Base-by-base conservation (phyloP, 192 early-diverging fungal genomes). In the Podila clonocystis region DNA sequence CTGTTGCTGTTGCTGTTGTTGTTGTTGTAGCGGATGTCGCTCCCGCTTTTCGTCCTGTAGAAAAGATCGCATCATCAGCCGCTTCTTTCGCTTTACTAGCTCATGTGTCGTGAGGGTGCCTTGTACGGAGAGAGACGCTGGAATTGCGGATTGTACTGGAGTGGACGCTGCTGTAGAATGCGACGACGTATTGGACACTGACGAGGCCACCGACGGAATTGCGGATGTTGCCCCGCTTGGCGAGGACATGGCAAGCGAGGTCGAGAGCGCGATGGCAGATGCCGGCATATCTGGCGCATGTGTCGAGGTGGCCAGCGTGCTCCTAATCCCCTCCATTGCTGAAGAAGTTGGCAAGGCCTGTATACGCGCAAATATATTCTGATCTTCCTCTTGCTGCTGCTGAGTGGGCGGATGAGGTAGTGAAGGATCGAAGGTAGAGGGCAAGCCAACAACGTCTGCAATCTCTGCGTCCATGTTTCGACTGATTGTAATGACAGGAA, bases 371-470 rank as follows among this genome's bases (percentile, higher is more conserved):
- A 45, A 45, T 62, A 26, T 17, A 41, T 62, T 66, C 20, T 26
- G 9, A 17, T 63, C 61, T 38, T 30, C 55, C 34, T 22, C 29
- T 48, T 34, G 71, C 45, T 50, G 50, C 30, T 66, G 61, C 20
- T n/a, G 58, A 38, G 4, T 61, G 30, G 36, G 34, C n/a, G 57
- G 19, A 31, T 33, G 72, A 17, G 24, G 41, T 15, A 45, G 64
- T 17, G 41, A 45, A 4, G 41, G 4, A 45, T 45, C 41, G 17
- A 45, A 73, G 19, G 68, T 69, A 1, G 66, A 24, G 8, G 77
- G 77, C n/a, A 69, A 22, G 2, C 55, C 67, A 5, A 73, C 70
- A 22, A 61, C 70, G 64, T 73, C 70, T 30, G 77, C 77, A 9
- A 80, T 72, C 4, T 69, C 66, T 11, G 65, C 70, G 19, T 73